A percentile compares a stretch with the other conserved stretches of the same genome.
Conservation (phyloP, 225 moss, liverwort and hornwort genomes). For the Polytrichum formosum region DNA sequence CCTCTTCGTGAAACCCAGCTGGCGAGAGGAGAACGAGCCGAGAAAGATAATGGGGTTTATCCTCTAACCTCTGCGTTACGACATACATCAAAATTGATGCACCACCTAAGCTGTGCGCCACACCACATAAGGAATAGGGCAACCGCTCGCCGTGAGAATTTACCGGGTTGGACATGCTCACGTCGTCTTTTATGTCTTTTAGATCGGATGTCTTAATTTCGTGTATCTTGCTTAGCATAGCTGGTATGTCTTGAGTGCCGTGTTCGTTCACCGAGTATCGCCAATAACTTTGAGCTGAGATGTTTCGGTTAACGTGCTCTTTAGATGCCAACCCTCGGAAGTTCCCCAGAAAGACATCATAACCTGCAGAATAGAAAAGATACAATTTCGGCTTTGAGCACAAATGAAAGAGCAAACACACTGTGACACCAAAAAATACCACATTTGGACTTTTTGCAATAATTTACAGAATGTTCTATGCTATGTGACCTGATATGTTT, state of each 20-base stretch:
- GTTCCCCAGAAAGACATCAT: constrained; percentile 96
- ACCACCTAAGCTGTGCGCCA: constrained; percentile 82
- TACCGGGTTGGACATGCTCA: constrained; percentile 26
- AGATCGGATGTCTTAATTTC: constrained; percentile 65
- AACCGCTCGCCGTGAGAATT: constrained; percentile 26
- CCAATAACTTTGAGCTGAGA: constrained; percentile 84
- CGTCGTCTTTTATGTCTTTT: constrained; percentile 33
- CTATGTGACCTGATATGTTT: too few species aligned
- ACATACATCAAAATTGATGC: constrained; percentile 76
- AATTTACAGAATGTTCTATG: too few species aligned
- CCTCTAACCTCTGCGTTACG: constrained; percentile 54
- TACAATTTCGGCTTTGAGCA: too few species aligned
- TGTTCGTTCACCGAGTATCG: constrained; percentile 80
- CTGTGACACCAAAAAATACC: too few species aligned
- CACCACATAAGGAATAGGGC: constrained; percentile 67
- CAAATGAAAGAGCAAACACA: too few species aligned
- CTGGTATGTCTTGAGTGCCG: constrained; percentile 71
- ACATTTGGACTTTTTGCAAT: too few species aligned
- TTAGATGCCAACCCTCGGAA: constrained; percentile 88
- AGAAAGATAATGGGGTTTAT: constrained; percentile 60
- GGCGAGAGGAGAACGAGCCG: constrained; percentile 75
- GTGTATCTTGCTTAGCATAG: constrained; percentile 68
- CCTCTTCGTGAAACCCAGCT: constrained; percentile 67
- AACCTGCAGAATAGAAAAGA: constrained; percentile 50
- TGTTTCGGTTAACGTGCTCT: constrained; percentile 75